phyloP scores from a whole-genome alignment of 163 green algal genomes.

The Scenedesmus sp. region DNA sequence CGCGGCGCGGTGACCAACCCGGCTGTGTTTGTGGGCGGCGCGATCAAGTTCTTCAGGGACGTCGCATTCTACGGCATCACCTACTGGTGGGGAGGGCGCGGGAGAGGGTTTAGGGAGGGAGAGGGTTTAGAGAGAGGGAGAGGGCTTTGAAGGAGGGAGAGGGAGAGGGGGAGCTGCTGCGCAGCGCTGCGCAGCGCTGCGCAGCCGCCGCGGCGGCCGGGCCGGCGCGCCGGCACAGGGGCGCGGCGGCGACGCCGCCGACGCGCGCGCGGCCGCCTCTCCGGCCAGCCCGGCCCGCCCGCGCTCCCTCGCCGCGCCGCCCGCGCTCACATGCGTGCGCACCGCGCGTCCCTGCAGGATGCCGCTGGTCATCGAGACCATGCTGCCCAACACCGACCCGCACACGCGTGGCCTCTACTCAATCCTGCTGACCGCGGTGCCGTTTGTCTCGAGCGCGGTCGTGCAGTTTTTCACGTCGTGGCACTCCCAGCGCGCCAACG shows the following conservation, averaged over 20 bases:
- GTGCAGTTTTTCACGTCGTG: constrained; percentile 1
- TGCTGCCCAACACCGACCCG: background rate
- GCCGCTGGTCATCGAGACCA: constrained; percentile 15
- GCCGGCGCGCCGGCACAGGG: too few species aligned
- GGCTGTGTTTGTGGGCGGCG: constrained; percentile 5
- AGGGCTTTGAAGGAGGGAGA: too few species aligned
- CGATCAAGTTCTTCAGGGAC: constrained; percentile 42
- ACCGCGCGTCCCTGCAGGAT: constrained; percentile 8
- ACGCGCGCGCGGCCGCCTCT: too few species aligned
- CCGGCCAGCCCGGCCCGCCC: too few species aligned
- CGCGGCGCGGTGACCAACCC: constrained; percentile 24
- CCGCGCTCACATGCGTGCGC: too few species aligned
- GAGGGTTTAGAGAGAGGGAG: too few species aligned
- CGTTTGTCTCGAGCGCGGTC: background rate
- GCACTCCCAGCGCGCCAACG: constrained; percentile 34
- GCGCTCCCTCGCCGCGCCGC: too few species aligned
- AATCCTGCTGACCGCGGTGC: constrained; percentile 18
- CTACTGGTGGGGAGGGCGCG: too few species aligned
- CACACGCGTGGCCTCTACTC: too few species aligned
- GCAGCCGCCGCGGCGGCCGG: too few species aligned
- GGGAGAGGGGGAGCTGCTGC: background rate
- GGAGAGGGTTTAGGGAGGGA: too few species aligned
- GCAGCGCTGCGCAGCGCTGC: background rate
- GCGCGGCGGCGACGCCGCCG: too few species aligned
- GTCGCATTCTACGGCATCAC: constrained; percentile 38